phyloP scores from a whole-genome alignment of 2,329 filamentous ascomycete genomes.

The Cytospora chrysosperma region DNA sequence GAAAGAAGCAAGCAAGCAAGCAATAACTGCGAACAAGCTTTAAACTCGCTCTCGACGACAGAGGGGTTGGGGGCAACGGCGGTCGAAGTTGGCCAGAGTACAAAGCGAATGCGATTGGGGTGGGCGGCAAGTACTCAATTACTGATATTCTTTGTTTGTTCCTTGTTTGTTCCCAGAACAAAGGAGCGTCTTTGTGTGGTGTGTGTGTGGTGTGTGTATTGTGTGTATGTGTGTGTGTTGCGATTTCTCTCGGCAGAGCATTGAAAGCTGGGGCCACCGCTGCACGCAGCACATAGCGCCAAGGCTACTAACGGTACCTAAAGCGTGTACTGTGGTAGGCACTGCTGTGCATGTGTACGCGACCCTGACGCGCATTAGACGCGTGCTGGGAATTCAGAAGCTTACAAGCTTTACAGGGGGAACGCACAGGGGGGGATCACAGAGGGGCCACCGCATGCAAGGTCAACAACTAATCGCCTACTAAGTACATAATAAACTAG shows the following conservation, averaged over 20 bases:
- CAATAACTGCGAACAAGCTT: neutral
- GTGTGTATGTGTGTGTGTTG: too few relatives aligned
- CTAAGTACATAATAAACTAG: too few relatives aligned
- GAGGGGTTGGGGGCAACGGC: neutral
- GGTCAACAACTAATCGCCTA: too few relatives aligned
- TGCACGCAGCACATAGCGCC: neutral
- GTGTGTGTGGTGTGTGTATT: too few relatives aligned
- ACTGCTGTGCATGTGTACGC: too few relatives aligned
- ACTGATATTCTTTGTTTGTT: too few relatives aligned
- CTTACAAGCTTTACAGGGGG: neutral
- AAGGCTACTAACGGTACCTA: neutral
- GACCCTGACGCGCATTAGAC: slow-evolving; percentile 13
- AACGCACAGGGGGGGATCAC: too few relatives aligned
- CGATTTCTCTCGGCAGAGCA: neutral
- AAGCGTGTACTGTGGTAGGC: too few relatives aligned
- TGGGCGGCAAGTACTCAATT: too few relatives aligned
- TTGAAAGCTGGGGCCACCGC: slow-evolving; percentile 8
- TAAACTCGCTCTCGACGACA: slow-evolving; percentile 2
- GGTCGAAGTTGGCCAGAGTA: too few relatives aligned
- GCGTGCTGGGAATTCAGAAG: neutral
- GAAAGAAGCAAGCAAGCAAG: slow-evolving; percentile 1
- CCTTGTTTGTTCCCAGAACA: neutral
- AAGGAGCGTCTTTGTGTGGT: too few relatives aligned
- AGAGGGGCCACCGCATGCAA: neutral
- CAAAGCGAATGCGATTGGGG: slow-evolving; percentile 2